phyloP scores from a whole-genome alignment of 352 stramenopile genomes.

The Phytophthora hybrid region DNA sequence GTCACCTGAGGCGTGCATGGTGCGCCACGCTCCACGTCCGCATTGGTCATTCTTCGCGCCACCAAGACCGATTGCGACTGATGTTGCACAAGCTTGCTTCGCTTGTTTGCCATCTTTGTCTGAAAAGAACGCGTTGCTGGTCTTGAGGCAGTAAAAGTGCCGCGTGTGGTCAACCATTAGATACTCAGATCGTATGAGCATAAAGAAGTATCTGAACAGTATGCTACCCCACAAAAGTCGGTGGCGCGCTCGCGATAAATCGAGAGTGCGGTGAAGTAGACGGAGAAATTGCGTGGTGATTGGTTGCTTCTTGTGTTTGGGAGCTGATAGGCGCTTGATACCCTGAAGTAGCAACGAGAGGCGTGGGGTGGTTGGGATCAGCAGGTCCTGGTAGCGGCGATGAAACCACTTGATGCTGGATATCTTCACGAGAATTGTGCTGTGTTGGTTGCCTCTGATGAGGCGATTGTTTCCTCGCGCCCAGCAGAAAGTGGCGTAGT shows the following conservation, averaged over 20 bases:
- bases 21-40: constrained; percentile 17
- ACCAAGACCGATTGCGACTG: constrained; percentile 20
- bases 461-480: not conserved
- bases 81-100: not conserved
- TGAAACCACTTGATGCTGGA: constrained; percentile 11
- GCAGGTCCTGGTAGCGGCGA: not conserved
- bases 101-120: constrained; percentile 19
- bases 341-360: constrained; percentile 1
- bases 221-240: constrained; percentile 17
- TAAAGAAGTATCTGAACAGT: constrained; percentile 15
- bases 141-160: constrained; percentile 21
- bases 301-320: constrained; percentile 8
- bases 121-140: constrained; percentile 20
- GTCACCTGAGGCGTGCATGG: constrained; percentile 26
- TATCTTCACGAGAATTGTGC: constrained; percentile 7
- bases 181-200: constrained; percentile 20
- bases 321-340: constrained; percentile 13
- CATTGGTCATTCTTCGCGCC: constrained; percentile 28
- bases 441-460: constrained; percentile 8
- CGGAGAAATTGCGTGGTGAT: constrained; percentile 4
- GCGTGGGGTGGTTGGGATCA: not conserved
- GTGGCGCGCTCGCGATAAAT: constrained; percentile 9
- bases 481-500: constrained; percentile 9
- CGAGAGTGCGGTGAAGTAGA: constrained; percentile 16
- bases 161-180: not conserved